These are phyloP conservation scores for carrot (Daucus carota) DNA, from an alignment of 129 eudicot species.

Conservation along the genomic window DNA sequence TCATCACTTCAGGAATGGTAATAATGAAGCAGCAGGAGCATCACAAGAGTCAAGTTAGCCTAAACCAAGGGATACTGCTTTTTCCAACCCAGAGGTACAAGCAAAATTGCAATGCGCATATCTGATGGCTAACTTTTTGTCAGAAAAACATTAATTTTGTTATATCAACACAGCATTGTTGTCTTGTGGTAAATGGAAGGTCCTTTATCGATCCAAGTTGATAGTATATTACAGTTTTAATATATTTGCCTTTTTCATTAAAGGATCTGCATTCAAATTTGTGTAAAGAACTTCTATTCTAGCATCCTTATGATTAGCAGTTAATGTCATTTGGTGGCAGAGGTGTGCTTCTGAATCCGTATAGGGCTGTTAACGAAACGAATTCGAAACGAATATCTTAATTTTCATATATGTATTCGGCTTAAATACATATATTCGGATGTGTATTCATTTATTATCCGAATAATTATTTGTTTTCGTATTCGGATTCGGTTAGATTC, in stretches of 20 bases:
- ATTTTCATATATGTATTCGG: no score
- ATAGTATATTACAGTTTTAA: not conserved
- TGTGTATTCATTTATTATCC: no score
- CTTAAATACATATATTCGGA: no score
- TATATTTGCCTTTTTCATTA: not conserved
- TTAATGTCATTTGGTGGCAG: not conserved
- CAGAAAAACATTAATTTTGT: not conserved
- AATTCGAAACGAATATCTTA: no score
- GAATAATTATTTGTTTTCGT: no score
- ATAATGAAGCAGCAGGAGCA: constrained; percentile 21
- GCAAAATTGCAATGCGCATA: not conserved
- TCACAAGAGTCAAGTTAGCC: not conserved
- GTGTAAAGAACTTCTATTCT: not conserved
- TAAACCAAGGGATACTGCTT: not conserved
- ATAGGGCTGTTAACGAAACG: no score
- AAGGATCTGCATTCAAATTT: not conserved
- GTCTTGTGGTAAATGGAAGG: not conserved
- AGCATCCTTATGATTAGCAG: not conserved
- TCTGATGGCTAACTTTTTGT: not conserved
- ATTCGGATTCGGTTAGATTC: no score
- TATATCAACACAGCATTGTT: not conserved
- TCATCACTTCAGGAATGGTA: constrained; percentile 19
- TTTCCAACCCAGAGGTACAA: no score
- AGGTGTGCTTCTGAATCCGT: not conserved
- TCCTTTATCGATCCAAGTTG: not conserved